Conservation (phyloP, 2,329 filamentous ascomycete genomes). For the Ophiostoma himal-ulmi region DNA sequence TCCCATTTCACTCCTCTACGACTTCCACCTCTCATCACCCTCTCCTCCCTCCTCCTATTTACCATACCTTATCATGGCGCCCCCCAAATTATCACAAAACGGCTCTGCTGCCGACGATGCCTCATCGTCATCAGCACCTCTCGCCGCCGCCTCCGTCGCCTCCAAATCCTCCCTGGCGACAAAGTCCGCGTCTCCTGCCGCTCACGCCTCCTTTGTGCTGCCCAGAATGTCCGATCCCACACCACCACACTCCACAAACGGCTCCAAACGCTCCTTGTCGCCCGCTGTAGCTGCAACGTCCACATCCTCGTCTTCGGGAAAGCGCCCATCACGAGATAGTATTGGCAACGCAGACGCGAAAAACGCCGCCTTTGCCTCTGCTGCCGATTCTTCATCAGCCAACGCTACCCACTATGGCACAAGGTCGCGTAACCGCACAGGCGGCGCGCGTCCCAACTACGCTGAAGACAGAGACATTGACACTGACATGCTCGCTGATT, state of each 20-base stretch:
- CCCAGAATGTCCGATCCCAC: conserved; percentile 33
- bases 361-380: conserved; percentile 4
- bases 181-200: conserved; percentile 16
- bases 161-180: conserved; percentile 17
- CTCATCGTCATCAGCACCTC: conserved; percentile 4
- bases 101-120: conserved; percentile 15
- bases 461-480: conserved; percentile 90
- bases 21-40: background rate
- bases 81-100: conserved; percentile 22
- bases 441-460: conserved; percentile 81
- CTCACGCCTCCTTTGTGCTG: conserved; percentile 29
- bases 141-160: conserved; percentile 15
- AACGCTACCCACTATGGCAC: conserved; percentile 76
- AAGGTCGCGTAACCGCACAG: conserved; percentile 81
- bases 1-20: background rate
- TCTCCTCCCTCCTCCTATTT: background rate
- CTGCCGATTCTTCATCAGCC: conserved; percentile 28
- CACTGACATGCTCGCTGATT: conserved; percentile 59
- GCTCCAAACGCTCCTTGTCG: conserved; percentile 16
- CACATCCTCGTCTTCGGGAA: conserved; percentile 41
- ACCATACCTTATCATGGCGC: conserved; percentile 20
- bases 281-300: conserved; percentile 9
- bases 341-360: conserved; percentile 2
- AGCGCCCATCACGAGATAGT: conserved; percentile 42
- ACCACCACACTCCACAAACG: conserved; percentile 17